These are phyloP conservation scores for Melampsora abietis-canadensis DNA, from an alignment of 1,284 basidiomycete genomes.

Conservation along the genomic window DNA sequence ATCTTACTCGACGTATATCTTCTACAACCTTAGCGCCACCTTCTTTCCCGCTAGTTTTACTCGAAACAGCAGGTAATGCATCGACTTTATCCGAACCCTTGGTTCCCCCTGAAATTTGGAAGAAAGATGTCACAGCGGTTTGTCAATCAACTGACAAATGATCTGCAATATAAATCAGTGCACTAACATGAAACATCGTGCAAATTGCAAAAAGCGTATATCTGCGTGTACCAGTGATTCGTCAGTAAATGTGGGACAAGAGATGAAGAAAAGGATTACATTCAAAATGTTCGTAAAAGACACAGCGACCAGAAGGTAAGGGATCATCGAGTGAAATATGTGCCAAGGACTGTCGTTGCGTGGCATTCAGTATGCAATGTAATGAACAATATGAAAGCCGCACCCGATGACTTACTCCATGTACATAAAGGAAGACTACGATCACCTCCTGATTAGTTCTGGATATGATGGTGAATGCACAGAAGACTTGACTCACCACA, in stretches of 20 bases:
- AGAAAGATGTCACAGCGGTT: not conserved
- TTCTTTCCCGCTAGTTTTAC: conserved; percentile 65
- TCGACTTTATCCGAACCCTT: conserved; percentile 95
- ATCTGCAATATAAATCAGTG: not conserved
- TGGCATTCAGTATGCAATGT: no score
- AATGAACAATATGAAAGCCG: not conserved
- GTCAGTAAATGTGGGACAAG: not conserved
- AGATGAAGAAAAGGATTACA: conserved; percentile 5
- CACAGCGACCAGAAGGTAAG: conserved; percentile 65
- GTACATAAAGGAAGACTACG: conserved; percentile 39
- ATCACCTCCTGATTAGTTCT: not conserved
- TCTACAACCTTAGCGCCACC: conserved; percentile 66
- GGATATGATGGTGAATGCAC: not conserved
- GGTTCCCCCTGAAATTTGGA: conserved; percentile 72
- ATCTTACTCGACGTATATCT: conserved; percentile 51
- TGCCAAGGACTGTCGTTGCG: conserved; percentile 74
- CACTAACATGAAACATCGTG: conserved; percentile 60
- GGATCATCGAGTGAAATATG: conserved; percentile 72
- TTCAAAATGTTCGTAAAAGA: conserved; percentile 84
- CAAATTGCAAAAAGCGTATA: conserved; percentile 93
- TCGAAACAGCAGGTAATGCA: conserved; percentile 82
- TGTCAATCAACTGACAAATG: no score
- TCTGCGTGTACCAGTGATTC: conserved; percentile 56
- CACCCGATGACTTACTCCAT: conserved; percentile 34
- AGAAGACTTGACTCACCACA: conserved; percentile 5